Conservation (phyloP, 176 grass and related monocot genomes). For the Ananas comosus region DNA sequence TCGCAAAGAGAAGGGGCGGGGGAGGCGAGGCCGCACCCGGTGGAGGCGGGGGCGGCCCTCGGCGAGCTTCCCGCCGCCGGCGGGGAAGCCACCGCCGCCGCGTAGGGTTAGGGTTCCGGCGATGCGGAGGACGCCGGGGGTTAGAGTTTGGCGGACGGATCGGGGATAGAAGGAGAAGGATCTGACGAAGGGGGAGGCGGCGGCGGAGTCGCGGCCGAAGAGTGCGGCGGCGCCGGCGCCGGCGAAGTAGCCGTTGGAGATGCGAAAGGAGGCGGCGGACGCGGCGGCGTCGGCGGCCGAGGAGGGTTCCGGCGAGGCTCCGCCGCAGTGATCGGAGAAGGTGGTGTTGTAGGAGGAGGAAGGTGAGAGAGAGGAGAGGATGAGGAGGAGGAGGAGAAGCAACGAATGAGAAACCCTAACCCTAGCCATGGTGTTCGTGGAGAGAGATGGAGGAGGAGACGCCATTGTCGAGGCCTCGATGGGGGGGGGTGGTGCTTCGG, state of each 20-base stretch:
- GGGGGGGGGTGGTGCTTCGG: background rate
- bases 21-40: constrained; percentile 32
- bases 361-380: background rate
- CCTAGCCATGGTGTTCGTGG: background rate
- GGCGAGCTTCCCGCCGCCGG: constrained; percentile 10
- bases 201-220: constrained; percentile 27
- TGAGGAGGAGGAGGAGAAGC: constrained; percentile 19
- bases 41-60: constrained; percentile 16
- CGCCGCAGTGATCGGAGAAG: constrained; percentile 46
- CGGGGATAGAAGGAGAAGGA: constrained; percentile 44
- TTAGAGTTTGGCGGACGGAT: constrained; percentile 30
- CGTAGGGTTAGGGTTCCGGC: constrained; percentile 48
- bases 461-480: constrained; percentile 5
- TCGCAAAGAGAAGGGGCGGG: constrained; percentile 23
- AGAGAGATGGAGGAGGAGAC: constrained; percentile 3
- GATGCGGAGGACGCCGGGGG: constrained; percentile 38
- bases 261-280: constrained; percentile 14
- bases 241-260: constrained; percentile 58
- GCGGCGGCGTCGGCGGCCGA: background rate
- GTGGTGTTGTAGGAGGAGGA: constrained; percentile 1
- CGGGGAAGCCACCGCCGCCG: constrained; percentile 1
- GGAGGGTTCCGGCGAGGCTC: constrained; percentile 21
- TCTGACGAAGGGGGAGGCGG: constrained; percentile 7
- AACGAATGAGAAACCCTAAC: constrained; percentile 11
- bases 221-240: constrained; percentile 23